These are phyloP conservation scores for Hymenoscyphus fraxineus DNA, from an alignment of 2,329 filamentous ascomycete species.

Conservation along the genomic window DNA sequence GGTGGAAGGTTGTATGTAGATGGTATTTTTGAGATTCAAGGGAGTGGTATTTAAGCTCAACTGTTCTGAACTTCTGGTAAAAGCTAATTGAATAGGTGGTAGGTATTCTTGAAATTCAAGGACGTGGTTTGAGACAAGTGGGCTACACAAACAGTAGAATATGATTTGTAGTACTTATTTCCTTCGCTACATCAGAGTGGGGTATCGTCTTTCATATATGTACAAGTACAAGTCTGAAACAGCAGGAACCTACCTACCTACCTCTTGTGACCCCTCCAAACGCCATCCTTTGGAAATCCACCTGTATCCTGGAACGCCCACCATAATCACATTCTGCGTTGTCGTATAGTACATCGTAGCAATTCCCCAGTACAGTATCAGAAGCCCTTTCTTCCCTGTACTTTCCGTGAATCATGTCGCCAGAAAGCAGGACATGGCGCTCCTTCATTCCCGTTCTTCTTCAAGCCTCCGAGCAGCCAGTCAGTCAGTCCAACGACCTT, in stretches of 20 bases:
- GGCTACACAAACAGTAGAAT: background rate
- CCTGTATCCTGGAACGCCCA: background rate
- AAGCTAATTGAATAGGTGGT: too few species aligned
- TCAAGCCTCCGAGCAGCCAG: slow-evolving; percentile 82
- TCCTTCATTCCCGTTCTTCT: slow-evolving; percentile 38
- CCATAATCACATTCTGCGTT: background rate
- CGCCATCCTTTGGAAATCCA: background rate
- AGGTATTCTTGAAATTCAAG: too few species aligned
- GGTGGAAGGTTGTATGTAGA: too few species aligned
- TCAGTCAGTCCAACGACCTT: slow-evolving; percentile 90
- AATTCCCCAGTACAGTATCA: background rate
- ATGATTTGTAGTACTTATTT: background rate
- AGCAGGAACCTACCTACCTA: background rate
- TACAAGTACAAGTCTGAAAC: background rate
- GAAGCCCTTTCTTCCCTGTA: background rate
- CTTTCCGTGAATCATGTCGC: slow-evolving; percentile 5
- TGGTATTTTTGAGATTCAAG: too few species aligned
- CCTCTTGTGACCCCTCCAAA: background rate
- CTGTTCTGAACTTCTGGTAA: too few species aligned
- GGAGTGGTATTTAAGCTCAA: too few species aligned
- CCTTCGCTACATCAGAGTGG: background rate
- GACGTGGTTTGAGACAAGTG: too few species aligned
- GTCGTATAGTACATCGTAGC: background rate
- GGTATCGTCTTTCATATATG: background rate
- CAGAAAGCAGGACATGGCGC: slow-evolving; percentile 33